These are phyloP conservation scores for Endoconidiophora laricicola DNA, from an alignment of 2,329 filamentous ascomycete species.

Conservation along the genomic window DNA sequence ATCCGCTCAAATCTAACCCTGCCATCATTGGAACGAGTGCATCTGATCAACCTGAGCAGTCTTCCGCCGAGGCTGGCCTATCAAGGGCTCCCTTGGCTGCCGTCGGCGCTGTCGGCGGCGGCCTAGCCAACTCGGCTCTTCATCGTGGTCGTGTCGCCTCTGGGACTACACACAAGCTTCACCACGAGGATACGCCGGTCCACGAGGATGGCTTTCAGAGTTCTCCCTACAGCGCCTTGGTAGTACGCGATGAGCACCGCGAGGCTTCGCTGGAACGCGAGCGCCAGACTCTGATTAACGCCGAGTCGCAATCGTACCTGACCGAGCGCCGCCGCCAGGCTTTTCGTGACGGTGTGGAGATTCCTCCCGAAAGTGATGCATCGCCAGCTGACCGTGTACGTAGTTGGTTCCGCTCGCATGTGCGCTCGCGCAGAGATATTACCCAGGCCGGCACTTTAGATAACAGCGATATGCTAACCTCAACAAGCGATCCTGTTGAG, in stretches of 20 bases:
- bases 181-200: not conserved
- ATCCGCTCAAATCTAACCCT: conserved; percentile 11
- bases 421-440: conserved; percentile 7
- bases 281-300: conserved; percentile 5
- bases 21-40: not conserved
- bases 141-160: not conserved
- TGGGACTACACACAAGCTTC: not conserved
- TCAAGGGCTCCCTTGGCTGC: not conserved
- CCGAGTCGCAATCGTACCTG: not conserved
- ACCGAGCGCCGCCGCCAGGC: not conserved
- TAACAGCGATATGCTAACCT: conserved; percentile 8
- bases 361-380: conserved; percentile 3
- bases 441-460: conserved; percentile 7
- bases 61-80: not conserved
- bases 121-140: not conserved
- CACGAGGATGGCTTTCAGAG: not conserved
- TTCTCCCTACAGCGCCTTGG: not conserved
- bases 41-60: not conserved
- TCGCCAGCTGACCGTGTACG: conserved; percentile 9
- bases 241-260: conserved; percentile 3
- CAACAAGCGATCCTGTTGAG: not conserved
- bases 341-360: not conserved
- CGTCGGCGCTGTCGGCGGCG: not conserved
- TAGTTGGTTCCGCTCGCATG: conserved; percentile 7
- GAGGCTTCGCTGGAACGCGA: conserved; percentile 6